phyloP scores from a whole-genome alignment of 495 filamentous ascomycete species.

The Aspergillus baeticus region DNA sequence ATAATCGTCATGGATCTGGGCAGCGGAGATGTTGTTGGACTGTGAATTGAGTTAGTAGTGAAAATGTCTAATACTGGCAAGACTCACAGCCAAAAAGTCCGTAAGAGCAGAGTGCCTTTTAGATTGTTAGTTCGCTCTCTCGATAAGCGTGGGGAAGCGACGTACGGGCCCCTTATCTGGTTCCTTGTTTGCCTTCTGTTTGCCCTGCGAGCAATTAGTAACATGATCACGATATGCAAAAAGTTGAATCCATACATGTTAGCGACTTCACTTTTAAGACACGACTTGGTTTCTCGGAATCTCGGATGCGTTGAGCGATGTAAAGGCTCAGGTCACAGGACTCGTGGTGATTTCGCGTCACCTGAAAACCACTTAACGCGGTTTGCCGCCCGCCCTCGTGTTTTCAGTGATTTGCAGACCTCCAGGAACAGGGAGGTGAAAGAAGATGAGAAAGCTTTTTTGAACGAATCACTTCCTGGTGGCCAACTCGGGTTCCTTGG shows the following conservation, averaged over 20 bases:
- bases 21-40: conserved; percentile 88
- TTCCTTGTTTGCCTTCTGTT: conserved; percentile 45
- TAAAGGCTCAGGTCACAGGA: conserved; percentile 33
- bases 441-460: neutral
- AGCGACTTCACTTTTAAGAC: neutral
- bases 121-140: conserved; percentile 15
- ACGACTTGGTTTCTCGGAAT: neutral
- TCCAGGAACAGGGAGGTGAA: neutral
- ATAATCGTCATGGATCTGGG: conserved; percentile 69
- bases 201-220: conserved; percentile 32
- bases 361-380: conserved; percentile 52
- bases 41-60: conserved; percentile 24
- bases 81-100: conserved; percentile 71
- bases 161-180: conserved; percentile 62
- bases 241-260: conserved; percentile 14
- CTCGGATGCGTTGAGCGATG: neutral
- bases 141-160: conserved; percentile 12
- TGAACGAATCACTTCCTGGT: conserved; percentile 7
- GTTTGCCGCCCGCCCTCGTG: conserved; percentile 8
- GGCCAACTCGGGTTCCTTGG: conserved; percentile 4
- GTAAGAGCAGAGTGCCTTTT: conserved; percentile 71
- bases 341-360: conserved; percentile 49
- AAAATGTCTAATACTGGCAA: conserved; percentile 4
- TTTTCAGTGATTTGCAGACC: no score
- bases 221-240: neutral